Conservation (phyloP, 345 rosid species). For the Sisymbrium irio region DNA sequence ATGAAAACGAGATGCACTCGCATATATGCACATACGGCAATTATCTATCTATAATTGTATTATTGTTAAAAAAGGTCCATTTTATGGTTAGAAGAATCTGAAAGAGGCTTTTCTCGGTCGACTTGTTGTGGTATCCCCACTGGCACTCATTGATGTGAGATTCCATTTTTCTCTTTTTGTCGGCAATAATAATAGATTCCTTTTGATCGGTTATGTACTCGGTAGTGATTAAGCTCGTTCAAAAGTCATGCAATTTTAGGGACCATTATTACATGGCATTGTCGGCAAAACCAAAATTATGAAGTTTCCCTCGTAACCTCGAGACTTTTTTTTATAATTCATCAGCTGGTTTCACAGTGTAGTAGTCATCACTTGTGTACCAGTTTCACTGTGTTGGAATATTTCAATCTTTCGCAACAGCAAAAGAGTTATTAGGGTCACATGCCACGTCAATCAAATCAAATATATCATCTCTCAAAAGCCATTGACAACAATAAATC, state of each 20-base stretch:
- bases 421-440: not conserved
- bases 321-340: no score
- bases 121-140: not conserved
- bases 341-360: no score
- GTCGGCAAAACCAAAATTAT: not conserved
- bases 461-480: not conserved
- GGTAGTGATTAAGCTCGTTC: not conserved
- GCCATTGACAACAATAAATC: not conserved
- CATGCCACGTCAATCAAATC: not conserved
- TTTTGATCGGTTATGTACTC: not conserved
- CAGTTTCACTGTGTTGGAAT: not conserved
- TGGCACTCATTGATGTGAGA: not conserved
- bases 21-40: slow-evolving; percentile 8
- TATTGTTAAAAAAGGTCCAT: not conserved
- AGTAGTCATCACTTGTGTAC: not conserved
- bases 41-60: not conserved
- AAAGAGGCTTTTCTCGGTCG: not conserved
- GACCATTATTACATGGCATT: not conserved
- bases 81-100: slow-evolving; percentile 12
- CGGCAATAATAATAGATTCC: slow-evolving; percentile 10
- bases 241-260: not conserved
- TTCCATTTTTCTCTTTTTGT: not conserved
- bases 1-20: not conserved
- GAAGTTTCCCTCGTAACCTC: not conserved
- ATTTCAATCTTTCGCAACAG: not conserved